Evolutionary conservation across 2,329 filamentous ascomycete species (phyloP).

Genomic region (Drechslerella stenobrocha): DNA sequence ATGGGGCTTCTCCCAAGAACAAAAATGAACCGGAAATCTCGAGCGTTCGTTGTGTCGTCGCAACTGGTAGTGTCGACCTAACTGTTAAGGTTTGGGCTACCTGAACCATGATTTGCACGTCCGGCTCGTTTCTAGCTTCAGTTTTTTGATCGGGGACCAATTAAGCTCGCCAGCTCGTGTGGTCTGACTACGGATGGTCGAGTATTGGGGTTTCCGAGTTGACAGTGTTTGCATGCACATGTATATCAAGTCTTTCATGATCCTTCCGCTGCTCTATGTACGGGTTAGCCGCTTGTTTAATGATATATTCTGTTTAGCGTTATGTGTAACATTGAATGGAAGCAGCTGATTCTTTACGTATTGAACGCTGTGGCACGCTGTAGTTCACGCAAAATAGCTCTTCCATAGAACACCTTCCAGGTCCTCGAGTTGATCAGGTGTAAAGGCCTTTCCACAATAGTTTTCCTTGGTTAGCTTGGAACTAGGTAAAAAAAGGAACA

Average conservation of each 20-base stretch:
- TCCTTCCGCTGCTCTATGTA: too few relatives aligned
- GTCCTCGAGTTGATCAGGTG: constrained; percentile 88
- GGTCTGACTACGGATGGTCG: too few relatives aligned
- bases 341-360: too few relatives aligned
- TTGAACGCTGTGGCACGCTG: neutral
- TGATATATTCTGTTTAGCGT: too few relatives aligned
- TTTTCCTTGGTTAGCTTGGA: constrained; percentile 57
- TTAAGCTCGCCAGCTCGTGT: too few relatives aligned
- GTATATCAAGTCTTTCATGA: neutral
- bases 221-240: neutral
- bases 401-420: constrained; percentile 97
- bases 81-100: constrained; percentile 77
- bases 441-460: constrained; percentile 67
- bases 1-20: constrained; percentile 56
- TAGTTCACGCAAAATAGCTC: constrained; percentile 85
- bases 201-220: too few relatives aligned
- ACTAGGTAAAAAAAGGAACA: constrained; percentile 50
- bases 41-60: constrained; percentile 80
- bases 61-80: constrained; percentile 81
- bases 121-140: neutral
- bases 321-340: too few relatives aligned
- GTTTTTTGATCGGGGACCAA: too few relatives aligned
- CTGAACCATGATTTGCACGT: constrained; percentile 50
- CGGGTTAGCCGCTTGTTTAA: too few relatives aligned
- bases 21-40: constrained; percentile 60